phyloP scores from a whole-genome alignment of 2,329 filamentous ascomycete species.

The Pseudogymnoascus sp. region DNA sequence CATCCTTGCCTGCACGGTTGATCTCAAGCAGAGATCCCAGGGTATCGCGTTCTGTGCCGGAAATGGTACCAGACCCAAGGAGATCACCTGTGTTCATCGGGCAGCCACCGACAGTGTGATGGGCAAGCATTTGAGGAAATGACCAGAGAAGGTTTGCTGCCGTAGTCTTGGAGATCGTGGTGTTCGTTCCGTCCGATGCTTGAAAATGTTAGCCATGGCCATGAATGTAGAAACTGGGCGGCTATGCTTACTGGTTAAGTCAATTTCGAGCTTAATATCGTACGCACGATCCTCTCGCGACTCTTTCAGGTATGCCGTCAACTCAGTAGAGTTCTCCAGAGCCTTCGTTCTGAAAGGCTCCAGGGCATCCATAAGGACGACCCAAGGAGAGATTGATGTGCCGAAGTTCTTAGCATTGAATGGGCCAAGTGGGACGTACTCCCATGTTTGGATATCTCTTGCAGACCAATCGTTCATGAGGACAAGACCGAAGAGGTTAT shows the following conservation, averaged over 20 bases:
- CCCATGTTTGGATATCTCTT: slow-evolving; percentile 74
- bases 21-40: slow-evolving; percentile 66
- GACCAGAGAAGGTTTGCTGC: slow-evolving; percentile 68
- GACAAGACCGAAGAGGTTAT: slow-evolving; percentile 70
- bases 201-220: not conserved
- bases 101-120: slow-evolving; percentile 70
- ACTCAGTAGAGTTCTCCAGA: slow-evolving; percentile 43
- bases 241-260: slow-evolving; percentile 43
- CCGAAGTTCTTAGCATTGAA: slow-evolving; percentile 82
- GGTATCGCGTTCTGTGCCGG: slow-evolving; percentile 47
- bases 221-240: not conserved
- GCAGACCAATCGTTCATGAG: slow-evolving; percentile 85
- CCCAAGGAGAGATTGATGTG: slow-evolving; percentile 70
- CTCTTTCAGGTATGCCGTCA: slow-evolving; percentile 58
- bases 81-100: slow-evolving; percentile 66
- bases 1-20: slow-evolving; percentile 57
- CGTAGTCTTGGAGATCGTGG: slow-evolving; percentile 51
- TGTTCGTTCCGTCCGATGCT: slow-evolving; percentile 38
- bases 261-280: slow-evolving; percentile 61
- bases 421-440: slow-evolving; percentile 73
- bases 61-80: slow-evolving; percentile 72
- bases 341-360: slow-evolving; percentile 54
- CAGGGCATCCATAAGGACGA: slow-evolving; percentile 67
- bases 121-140: slow-evolving; percentile 74
- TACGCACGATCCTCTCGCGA: slow-evolving; percentile 49